Evolutionary conservation across 2,329 filamentous ascomycete genomes (phyloP).

Genomic region (Monilinia aucupariae): DNA sequence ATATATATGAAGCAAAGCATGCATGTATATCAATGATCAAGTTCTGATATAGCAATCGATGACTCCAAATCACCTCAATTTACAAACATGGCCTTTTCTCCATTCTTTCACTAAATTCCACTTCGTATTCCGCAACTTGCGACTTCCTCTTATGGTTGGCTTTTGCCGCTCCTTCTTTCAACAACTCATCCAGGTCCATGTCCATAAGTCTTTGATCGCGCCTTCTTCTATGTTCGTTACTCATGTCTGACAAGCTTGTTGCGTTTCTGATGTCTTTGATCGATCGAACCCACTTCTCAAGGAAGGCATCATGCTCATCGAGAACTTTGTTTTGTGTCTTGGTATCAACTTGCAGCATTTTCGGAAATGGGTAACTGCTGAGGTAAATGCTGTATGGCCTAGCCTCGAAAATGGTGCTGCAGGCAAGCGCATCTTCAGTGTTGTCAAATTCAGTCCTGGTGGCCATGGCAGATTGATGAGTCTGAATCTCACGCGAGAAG

Average conservation of each 20-base stretch:
- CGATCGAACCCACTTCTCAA: constrained; percentile 3
- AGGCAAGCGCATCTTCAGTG: constrained; percentile 8
- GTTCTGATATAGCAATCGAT: too few relatives aligned
- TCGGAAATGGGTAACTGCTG: neutral
- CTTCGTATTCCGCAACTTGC: neutral
- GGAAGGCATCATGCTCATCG: constrained; percentile 1
- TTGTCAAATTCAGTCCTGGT: neutral
- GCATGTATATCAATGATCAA: too few relatives aligned
- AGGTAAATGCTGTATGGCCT: constrained; percentile 2
- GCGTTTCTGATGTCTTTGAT: neutral
- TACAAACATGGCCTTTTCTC: neutral
- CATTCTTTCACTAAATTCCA: neutral
- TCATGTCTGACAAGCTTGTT: constrained; percentile 9
- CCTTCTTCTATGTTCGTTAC: neutral
- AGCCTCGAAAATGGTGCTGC: constrained; percentile 6
- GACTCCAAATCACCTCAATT: neutral
- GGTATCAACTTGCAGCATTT: constrained; percentile 1
- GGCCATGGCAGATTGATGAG: constrained; percentile 1
- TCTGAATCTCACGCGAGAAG: constrained; percentile 6
- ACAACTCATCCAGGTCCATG: constrained; percentile 1
- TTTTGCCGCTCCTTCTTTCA: constrained; percentile 1
- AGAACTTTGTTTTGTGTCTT: neutral
- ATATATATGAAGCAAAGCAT: neutral
- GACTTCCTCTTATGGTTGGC: neutral
- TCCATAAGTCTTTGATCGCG: neutral